These are phyloP conservation scores for Epichloe sp. DNA, from an alignment of 2,329 filamentous ascomycete genomes.

Conservation along the genomic window DNA sequence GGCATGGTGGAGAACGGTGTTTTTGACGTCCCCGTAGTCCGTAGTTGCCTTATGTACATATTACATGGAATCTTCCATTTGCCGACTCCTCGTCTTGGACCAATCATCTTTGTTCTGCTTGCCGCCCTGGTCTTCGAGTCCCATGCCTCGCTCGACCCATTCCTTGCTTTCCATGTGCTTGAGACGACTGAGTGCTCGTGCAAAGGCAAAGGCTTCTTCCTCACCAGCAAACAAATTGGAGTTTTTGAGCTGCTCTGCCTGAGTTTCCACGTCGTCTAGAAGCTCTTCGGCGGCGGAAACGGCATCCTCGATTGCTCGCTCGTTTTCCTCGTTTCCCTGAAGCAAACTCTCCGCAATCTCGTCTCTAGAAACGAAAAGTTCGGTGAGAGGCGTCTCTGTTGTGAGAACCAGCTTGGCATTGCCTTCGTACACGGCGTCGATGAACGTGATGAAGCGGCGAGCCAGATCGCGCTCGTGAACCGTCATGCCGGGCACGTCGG, in stretches of 20 bases:
- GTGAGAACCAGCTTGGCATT: slow-evolving; percentile 93
- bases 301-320: neutral
- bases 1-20: no score
- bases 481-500: slow-evolving; percentile 85
- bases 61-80: slow-evolving; percentile 56
- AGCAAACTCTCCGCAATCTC: slow-evolving; percentile 50
- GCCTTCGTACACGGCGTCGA: slow-evolving; percentile 88
- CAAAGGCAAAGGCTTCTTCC: slow-evolving; percentile 94
- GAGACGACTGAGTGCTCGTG: slow-evolving; percentile 69
- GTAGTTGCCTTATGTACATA: slow-evolving; percentile 18
- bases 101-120: slow-evolving; percentile 52
- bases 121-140: slow-evolving; percentile 50
- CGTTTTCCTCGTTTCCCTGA: slow-evolving; percentile 30
- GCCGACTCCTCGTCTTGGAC: slow-evolving; percentile 50
- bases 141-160: slow-evolving; percentile 79
- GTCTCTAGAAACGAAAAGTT: slow-evolving; percentile 69
- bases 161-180: slow-evolving; percentile 88
- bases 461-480: slow-evolving; percentile 76
- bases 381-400: slow-evolving; percentile 67
- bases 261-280: slow-evolving; percentile 82
- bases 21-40: neutral
- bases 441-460: slow-evolving; percentile 89
- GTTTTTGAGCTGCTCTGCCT: slow-evolving; percentile 71
- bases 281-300: slow-evolving; percentile 41
- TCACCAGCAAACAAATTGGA: slow-evolving; percentile 84